Evolutionary conservation across 2,329 filamentous ascomycete species (phyloP).

Genomic region (Passalora sequoiae): DNA sequence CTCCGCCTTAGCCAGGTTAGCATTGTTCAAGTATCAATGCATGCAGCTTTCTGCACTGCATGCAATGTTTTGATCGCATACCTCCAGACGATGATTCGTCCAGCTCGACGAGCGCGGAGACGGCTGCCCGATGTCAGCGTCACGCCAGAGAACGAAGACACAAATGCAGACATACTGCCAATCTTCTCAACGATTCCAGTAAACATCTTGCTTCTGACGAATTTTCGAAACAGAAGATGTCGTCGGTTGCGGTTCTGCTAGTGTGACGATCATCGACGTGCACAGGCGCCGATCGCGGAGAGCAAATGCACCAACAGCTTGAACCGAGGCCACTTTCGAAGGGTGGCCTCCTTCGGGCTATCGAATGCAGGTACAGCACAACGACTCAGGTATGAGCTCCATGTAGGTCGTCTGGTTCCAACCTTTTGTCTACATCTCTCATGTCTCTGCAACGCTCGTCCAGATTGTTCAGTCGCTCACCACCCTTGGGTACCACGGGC

Average conservation of each 20-base stretch:
- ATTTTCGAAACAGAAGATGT: neutral
- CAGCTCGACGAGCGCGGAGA: conserved; percentile 73
- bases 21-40: no score
- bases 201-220: conserved; percentile 62
- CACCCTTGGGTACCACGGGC: conserved; percentile 5
- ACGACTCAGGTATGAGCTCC: neutral
- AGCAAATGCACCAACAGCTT: neutral
- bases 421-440: neutral
- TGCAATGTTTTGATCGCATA: no score
- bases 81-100: conserved; percentile 65
- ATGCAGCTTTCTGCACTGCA: no score
- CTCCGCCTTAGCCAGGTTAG: no score
- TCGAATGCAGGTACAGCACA: neutral
- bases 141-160: conserved; percentile 29
- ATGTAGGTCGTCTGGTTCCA: conserved; percentile 2
- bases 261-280: conserved; percentile 5
- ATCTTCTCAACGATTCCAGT: conserved; percentile 91
- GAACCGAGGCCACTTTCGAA: neutral
- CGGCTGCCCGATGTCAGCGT: conserved; percentile 54
- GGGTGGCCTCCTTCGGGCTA: neutral
- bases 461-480: conserved; percentile 16
- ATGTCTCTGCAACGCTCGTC: conserved; percentile 23
- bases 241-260: neutral
- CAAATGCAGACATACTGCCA: conserved; percentile 62
- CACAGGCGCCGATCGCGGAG: conserved; percentile 2